Evolutionary conservation across 2,329 filamentous ascomycete species (phyloP).

Genomic region (Sclerotinia minor): DNA sequence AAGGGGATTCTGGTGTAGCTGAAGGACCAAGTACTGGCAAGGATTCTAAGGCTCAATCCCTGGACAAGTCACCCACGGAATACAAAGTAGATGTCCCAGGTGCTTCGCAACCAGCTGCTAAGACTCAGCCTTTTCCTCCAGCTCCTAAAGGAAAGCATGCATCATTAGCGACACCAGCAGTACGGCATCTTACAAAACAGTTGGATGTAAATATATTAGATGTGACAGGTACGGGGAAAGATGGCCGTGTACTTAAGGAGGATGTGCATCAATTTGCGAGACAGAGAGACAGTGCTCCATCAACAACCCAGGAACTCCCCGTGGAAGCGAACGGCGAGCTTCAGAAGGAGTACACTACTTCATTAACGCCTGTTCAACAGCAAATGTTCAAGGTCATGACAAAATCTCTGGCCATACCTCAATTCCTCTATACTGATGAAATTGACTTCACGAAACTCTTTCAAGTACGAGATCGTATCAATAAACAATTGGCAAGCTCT

Average conservation of each 20-base stretch:
- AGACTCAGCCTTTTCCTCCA: background rate
- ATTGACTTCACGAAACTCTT: conserved; percentile 77
- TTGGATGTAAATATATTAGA: conserved; percentile 74
- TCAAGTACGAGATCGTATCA: conserved; percentile 71
- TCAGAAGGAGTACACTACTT: conserved; percentile 67
- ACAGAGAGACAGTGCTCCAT: conserved; percentile 46
- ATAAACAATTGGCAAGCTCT: conserved; percentile 55
- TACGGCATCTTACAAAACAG: conserved; percentile 83
- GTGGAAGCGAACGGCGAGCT: conserved; percentile 34
- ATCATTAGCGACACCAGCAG: conserved; percentile 84
- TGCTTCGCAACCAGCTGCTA: conserved; percentile 10
- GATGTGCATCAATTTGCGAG: conserved; percentile 77
- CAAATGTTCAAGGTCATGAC: conserved; percentile 99
- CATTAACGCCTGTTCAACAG: conserved; percentile 75
- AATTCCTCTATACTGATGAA: conserved; percentile 93
- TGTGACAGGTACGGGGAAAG: conserved; percentile 81
- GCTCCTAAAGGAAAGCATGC: conserved; percentile 59
- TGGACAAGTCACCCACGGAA: background rate
- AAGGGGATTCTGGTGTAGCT: conserved; percentile 54
- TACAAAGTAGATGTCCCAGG: conserved; percentile 19
- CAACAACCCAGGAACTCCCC: conserved; percentile 32
- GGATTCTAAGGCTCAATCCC: conserved; percentile 28
- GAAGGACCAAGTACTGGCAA: conserved; percentile 38
- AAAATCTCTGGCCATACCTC: conserved; percentile 82
- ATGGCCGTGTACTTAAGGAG: conserved; percentile 89